A percentile compares a stretch with the other conserved stretches of the same genome.
These are phyloP conservation scores for Plasmodium billcollinsi DNA, from an alignment of 169 alveolate species.

Conservation along the genomic window DNA sequence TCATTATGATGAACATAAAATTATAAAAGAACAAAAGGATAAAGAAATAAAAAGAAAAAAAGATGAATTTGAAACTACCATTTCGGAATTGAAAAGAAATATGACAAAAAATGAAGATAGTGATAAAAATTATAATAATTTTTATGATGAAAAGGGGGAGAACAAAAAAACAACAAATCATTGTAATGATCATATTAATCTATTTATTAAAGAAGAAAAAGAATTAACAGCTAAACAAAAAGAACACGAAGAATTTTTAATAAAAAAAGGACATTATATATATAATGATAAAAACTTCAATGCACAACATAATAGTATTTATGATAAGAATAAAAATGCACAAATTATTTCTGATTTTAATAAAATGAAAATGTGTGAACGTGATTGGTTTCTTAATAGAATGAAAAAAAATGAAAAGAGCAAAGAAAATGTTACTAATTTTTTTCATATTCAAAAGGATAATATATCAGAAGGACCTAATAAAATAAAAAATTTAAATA, in stretches of 20 bases:
- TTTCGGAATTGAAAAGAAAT: slow-evolving; percentile 15
- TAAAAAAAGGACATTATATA: slow-evolving; percentile 67
- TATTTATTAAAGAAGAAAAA: slow-evolving; percentile 70
- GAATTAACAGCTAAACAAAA: slow-evolving; percentile 61
- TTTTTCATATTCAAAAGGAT: neutral
- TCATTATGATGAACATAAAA: slow-evolving; percentile 81
- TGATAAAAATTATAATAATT: neutral
- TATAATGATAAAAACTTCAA: slow-evolving; percentile 48
- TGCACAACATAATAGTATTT: slow-evolving; percentile 33
- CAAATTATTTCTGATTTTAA: slow-evolving; percentile 62
- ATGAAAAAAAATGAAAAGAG: neutral
- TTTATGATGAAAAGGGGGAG: too few relatives aligned
- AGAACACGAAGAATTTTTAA: slow-evolving; percentile 72
- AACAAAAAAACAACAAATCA: neutral
- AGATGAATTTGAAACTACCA: slow-evolving; percentile 26
- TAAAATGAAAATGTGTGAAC: slow-evolving; percentile 39
- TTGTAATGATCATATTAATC: slow-evolving; percentile 29
- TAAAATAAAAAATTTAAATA: neutral
- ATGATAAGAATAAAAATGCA: slow-evolving; percentile 61
- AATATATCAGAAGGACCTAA: slow-evolving; percentile 8
- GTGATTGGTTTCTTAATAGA: slow-evolving; percentile 41
- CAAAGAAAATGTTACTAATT: neutral
- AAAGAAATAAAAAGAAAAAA: slow-evolving; percentile 58
- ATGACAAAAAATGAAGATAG: slow-evolving; percentile 11
- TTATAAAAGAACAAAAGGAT: slow-evolving; percentile 67